A percentile compares a stretch with the other conserved stretches of the same genome.
Evolutionary conservation across 805 yeast species (phyloP).

Genomic region (Candida mattraensis): DNA sequence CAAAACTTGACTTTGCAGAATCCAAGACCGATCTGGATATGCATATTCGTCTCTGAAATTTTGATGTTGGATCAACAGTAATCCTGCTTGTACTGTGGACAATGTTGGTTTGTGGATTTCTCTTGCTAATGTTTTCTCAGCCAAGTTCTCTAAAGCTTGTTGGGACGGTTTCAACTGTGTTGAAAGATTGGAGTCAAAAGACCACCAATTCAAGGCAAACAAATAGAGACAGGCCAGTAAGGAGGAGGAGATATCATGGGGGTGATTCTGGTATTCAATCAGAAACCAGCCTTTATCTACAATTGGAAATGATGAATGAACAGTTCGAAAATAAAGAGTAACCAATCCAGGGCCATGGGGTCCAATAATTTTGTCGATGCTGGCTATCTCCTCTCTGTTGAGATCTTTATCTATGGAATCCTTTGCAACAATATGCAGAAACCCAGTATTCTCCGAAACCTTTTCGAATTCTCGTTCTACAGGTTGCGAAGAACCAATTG

Average conservation of each 20-base stretch:
- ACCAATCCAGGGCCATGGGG: slow-evolving; percentile 76
- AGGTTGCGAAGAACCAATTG: slow-evolving; percentile 2
- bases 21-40: slow-evolving; percentile 39
- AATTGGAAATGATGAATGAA: slow-evolving; percentile 83
- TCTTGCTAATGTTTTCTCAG: slow-evolving; percentile 11
- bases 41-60: slow-evolving; percentile 33
- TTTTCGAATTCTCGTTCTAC: slow-evolving; percentile 8
- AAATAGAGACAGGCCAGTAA: slow-evolving; percentile 79
- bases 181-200: slow-evolving; percentile 16
- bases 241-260: slow-evolving; percentile 78
- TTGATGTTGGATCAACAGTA: slow-evolving; percentile 32
- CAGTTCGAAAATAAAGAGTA: slow-evolving; percentile 61
- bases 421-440: slow-evolving; percentile 7
- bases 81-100: slow-evolving; percentile 32
- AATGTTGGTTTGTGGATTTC: slow-evolving; percentile 15
- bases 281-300: slow-evolving; percentile 77
- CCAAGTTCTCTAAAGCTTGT: slow-evolving; percentile 26
- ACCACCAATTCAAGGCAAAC: slow-evolving; percentile 82
- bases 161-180: slow-evolving; percentile 14
- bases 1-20: slow-evolving; percentile 16
- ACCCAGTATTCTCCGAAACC: slow-evolving; percentile 6
- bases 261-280: slow-evolving; percentile 75
- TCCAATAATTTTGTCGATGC: slow-evolving; percentile 67
- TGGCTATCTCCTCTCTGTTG: slow-evolving; percentile 38
- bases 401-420: not conserved